A percentile compares a stretch with the other conserved stretches of the same genome.
Conservation (phyloP, 1,139 yeast genomes). For the Torulaspora globosa region DNA sequence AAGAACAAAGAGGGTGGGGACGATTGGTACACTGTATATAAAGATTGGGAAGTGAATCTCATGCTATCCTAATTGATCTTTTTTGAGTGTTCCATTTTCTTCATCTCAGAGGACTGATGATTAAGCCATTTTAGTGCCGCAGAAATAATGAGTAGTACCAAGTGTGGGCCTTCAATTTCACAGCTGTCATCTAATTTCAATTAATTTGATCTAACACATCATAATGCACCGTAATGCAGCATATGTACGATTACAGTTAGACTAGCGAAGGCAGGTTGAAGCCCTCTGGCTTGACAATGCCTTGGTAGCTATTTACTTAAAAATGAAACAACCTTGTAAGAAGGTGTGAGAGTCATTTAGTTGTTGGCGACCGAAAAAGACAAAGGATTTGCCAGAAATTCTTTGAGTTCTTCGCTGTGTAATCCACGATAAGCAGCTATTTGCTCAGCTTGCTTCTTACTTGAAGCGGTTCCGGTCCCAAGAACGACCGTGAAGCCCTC, state of each 20-base stretch:
- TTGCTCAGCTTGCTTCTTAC: conserved; percentile 21
- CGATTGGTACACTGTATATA: conserved; percentile 74
- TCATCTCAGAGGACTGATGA: too few species aligned
- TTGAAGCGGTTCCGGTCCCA: conserved; percentile 22
- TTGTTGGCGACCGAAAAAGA: not conserved
- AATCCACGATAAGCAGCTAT: conserved; percentile 15
- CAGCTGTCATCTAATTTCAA: too few species aligned
- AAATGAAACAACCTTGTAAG: not conserved
- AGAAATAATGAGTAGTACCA: too few species aligned
- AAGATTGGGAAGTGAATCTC: conserved; percentile 81
- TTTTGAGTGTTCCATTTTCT: too few species aligned
- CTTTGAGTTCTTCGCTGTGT: conserved; percentile 1
- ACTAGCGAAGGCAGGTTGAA: not conserved
- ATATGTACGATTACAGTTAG: not conserved
- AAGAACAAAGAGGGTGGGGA: conserved; percentile 53
- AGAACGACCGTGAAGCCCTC: conserved; percentile 15
- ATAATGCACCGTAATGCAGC: not conserved
- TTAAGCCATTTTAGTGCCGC: too few species aligned
- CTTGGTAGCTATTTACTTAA: not conserved
- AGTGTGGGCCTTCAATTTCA: too few species aligned
- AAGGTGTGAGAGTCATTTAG: not conserved
- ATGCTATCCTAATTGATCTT: conserved; percentile 46
- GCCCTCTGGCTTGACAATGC: not conserved
- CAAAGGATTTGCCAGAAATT: conserved; percentile 2
- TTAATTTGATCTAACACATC: too few species aligned